Evolutionary conservation across 73 alveolate genomes (phyloP).

Genomic region (Diophrys sp.): DNA sequence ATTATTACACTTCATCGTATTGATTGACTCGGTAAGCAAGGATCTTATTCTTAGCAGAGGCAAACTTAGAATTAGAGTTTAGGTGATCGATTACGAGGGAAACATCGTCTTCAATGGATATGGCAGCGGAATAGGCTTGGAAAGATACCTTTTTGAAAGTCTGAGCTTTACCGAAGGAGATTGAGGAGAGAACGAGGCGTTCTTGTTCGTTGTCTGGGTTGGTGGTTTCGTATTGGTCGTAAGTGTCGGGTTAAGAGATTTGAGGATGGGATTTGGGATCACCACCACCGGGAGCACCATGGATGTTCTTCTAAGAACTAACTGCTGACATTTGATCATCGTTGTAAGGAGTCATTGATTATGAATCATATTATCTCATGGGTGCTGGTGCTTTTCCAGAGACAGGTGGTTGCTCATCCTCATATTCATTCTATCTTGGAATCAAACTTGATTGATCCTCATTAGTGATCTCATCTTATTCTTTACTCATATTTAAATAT

Average conservation of each 20-base stretch:
- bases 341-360: not conserved
- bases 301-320: not conserved
- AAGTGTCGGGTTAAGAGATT: not conserved
- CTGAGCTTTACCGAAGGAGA: constrained; percentile 31
- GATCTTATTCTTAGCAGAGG: constrained; percentile 38
- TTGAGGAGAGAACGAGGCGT: not conserved
- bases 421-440: too few species aligned
- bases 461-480: too few species aligned
- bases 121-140: constrained; percentile 29
- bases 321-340: not conserved
- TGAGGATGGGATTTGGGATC: not conserved
- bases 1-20: constrained; percentile 7
- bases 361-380: not conserved
- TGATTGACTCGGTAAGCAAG: constrained; percentile 55
- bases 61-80: constrained; percentile 13
- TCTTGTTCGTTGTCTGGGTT: not conserved
- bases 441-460: too few species aligned
- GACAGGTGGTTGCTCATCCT: too few species aligned
- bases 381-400: not conserved
- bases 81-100: constrained; percentile 15
- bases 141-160: constrained; percentile 23
- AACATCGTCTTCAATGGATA: constrained; percentile 26
- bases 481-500: too few species aligned
- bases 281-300: too few species aligned
- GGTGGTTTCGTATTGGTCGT: too few species aligned